Conservation (phyloP, 805 yeast species). For the Candida patagonica region DNA sequence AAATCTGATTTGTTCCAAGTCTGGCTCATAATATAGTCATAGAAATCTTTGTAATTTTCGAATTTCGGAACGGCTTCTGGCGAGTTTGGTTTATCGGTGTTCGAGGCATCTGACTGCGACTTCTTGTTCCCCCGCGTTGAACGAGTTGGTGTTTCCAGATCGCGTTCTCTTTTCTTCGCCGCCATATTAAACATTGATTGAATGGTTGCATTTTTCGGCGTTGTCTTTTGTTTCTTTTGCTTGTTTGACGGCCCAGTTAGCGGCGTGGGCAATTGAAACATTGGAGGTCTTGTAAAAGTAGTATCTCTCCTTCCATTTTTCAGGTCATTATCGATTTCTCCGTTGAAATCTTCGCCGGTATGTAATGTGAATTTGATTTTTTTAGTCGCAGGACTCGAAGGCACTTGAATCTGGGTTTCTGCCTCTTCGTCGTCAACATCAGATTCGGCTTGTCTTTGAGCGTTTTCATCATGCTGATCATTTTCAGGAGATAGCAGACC, state of each 20-base stretch:
- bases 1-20: constrained; percentile 34
- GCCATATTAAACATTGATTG: constrained; percentile 1
- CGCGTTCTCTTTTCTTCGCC: neutral
- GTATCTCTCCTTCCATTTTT: constrained; percentile 5
- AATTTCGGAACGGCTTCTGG: neutral
- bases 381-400: neutral
- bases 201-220: neutral
- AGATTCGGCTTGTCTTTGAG: neutral
- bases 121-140: neutral
- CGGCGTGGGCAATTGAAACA: neutral
- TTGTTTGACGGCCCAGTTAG: neutral
- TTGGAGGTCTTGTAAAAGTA: constrained; percentile 4
- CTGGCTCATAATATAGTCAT: neutral
- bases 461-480: neutral
- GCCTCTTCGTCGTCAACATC: neutral
- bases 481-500: neutral
- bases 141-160: neutral
- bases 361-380: neutral
- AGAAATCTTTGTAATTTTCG: neutral
- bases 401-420: neutral
- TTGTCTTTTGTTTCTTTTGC: neutral
- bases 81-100: too few relatives aligned
- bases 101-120: too few relatives aligned
- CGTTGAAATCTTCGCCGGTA: constrained; percentile 4
- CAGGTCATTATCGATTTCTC: constrained; percentile 13